Evolutionary conservation across 345 rosid species (phyloP), one percentile per base, ranked within the genome.

Genomic region (Pugionium cornutum): DNA sequence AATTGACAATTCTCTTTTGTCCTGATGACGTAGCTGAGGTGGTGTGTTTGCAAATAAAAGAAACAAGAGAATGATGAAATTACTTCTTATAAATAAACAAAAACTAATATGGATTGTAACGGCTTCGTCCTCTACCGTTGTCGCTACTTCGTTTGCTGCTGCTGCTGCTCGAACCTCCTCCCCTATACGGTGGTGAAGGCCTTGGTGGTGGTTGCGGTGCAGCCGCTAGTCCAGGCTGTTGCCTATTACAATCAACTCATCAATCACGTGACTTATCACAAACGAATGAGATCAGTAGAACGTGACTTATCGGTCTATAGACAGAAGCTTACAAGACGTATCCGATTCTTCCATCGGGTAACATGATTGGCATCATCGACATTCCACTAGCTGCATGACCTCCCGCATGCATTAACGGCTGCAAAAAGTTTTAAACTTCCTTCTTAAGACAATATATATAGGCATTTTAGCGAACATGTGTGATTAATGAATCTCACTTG

Each of bases 291-390:
- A 18, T 33, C 29, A 18, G 18, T 18, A 18, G 18, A 18, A 18
- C 18, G 18, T 18, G 18, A 18, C 18, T 18, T 18, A 18, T 18
- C 18, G 18, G 18, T 34, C 5, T 47, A 62, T 27, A 5, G 26
- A 53, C 61, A 64, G 40, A 44, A 62, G 72, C 99, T 88, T 72
- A 94, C 99, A 90, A 75, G 67, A 88, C 96, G 44, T 94, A 90
- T 81, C 97, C 99, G 36, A 94, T 81, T 76, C 97, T 84, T 74
- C 97, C 99, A 70, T 94, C 96, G 27, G 97, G 99, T 58, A 94
- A 75, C 82, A 94, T 84, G 86, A 94, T 90, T 28, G 96, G 97
- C 92, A 85, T 78, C 99, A 94, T 94, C 40, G 97, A 82, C 97
- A 94, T 90, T 50, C 95, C 96, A 64, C 89, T 78, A 43, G 90